These are phyloP conservation scores for Lecanicillium sp. DNA, from an alignment of 2,329 filamentous ascomycete species.

Conservation along the genomic window DNA sequence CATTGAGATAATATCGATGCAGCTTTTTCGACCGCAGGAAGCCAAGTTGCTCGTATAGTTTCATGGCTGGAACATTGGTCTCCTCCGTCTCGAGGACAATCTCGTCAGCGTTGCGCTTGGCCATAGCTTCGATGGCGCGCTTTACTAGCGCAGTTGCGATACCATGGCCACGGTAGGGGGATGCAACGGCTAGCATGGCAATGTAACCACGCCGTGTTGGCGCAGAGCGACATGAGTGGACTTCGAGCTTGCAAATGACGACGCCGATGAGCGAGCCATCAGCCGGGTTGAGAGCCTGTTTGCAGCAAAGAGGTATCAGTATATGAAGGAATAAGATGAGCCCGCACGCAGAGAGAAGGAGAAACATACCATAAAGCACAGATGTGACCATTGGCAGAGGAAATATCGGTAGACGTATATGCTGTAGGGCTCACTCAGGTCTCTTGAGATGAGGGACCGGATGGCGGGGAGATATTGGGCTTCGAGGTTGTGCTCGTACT, in stretches of 20 bases:
- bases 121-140: conserved; percentile 87
- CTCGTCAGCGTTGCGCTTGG: conserved; percentile 75
- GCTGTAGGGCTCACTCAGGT: conserved; percentile 95
- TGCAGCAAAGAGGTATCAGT: no score
- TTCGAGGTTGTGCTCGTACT: conserved; percentile 54
- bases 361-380: conserved; percentile 79
- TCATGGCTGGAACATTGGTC: conserved; percentile 81
- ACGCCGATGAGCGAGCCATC: conserved; percentile 71
- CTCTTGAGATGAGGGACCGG: conserved; percentile 86
- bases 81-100: conserved; percentile 95
- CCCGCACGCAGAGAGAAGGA: conserved; percentile 6
- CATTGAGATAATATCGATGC: conserved; percentile 93
- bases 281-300: conserved; percentile 52
- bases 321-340: no score
- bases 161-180: conserved; percentile 70
- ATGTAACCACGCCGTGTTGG: conserved; percentile 82
- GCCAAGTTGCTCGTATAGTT: conserved; percentile 84
- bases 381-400: conserved; percentile 90
- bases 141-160: conserved; percentile 86
- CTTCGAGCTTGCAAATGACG: conserved; percentile 89
- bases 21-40: conserved; percentile 89
- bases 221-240: conserved; percentile 72
- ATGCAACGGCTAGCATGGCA: conserved; percentile 91
- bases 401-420: conserved; percentile 99
- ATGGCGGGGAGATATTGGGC: conserved; percentile 71